phyloP scores from a whole-genome alignment of 352 stramenopile species.

The Phytopythium aichiense region DNA sequence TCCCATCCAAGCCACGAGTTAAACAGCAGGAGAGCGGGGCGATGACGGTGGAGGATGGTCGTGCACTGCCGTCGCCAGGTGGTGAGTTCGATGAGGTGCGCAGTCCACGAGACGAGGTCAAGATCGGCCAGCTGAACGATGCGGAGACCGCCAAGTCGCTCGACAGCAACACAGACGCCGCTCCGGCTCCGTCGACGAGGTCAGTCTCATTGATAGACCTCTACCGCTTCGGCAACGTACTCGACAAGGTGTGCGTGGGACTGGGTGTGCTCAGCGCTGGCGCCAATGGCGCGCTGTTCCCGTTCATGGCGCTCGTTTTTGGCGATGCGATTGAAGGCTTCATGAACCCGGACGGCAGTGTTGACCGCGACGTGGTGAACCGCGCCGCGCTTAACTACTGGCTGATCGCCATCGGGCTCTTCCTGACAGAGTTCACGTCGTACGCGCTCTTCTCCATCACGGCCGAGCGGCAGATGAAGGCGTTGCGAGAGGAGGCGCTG shows the following conservation, averaged over 20 bases:
- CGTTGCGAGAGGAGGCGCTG: conserved; percentile 6
- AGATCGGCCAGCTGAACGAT: no score
- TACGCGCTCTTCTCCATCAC: conserved; percentile 11
- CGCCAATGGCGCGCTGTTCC: conserved; percentile 29
- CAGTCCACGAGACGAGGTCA: no score
- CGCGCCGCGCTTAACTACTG: conserved; percentile 7
- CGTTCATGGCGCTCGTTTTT: conserved; percentile 39
- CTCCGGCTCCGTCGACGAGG: no score
- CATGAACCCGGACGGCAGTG: neutral
- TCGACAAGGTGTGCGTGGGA: conserved; percentile 10
- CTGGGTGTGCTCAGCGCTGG: conserved; percentile 12
- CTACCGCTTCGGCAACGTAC: conserved; percentile 8
- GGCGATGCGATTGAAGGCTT: conserved; percentile 26
- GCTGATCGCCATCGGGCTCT: conserved; percentile 13
- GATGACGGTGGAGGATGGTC: no score
- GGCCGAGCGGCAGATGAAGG: conserved; percentile 18
- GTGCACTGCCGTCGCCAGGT: no score
- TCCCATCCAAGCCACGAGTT: no score
- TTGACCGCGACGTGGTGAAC: conserved; percentile 16
- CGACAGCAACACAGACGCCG: no score
- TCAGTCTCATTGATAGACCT: conserved; percentile 2
- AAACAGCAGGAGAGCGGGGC: no score
- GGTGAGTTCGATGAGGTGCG: no score
- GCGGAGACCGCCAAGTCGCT: no score
- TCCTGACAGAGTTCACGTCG: conserved; percentile 8